Evolutionary conservation across 768 basidiomycete species (phyloP).

Genomic region (Suillus lakei): DNA sequence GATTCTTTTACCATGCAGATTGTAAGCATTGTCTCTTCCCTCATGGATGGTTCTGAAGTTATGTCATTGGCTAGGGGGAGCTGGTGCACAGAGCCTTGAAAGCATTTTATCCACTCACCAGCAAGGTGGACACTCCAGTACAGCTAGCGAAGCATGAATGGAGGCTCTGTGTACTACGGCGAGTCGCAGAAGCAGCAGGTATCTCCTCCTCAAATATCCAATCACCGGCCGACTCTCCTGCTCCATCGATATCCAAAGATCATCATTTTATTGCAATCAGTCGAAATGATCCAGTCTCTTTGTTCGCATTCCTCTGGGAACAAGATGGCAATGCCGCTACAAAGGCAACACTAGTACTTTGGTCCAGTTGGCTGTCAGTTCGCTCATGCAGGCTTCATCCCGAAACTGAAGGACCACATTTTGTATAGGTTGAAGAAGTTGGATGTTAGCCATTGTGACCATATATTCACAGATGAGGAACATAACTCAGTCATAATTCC

Average conservation of each 20-base stretch:
- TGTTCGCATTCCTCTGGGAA: conserved; percentile 9
- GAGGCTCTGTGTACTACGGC: rapidly evolving
- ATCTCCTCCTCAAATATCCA: neutral
- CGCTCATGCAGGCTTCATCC: neutral
- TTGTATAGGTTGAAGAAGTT: neutral
- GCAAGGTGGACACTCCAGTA: neutral
- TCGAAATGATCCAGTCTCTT: neutral
- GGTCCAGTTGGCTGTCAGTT: neutral
- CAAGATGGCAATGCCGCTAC: conserved; percentile 29
- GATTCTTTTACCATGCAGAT: neutral
- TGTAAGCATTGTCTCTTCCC: neutral
- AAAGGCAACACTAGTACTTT: too few species aligned
- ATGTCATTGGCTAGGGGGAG: too few species aligned
- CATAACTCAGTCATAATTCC: conserved; percentile 4
- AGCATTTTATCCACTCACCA: conserved; percentile 30
- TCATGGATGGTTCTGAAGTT: neutral
- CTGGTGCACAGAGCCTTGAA: conserved; percentile 37
- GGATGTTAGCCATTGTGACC: neutral
- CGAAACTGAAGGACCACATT: neutral
- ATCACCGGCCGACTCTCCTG: rapidly evolving
- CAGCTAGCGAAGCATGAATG: neutral
- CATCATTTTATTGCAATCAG: conserved; percentile 26
- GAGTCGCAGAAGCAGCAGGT: neutral
- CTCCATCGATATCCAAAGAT: neutral
- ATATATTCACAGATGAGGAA: neutral